Evolutionary conservation across 768 basidiomycete species (phyloP).

Genomic region (Boletus pseudo-olivaceus): DNA sequence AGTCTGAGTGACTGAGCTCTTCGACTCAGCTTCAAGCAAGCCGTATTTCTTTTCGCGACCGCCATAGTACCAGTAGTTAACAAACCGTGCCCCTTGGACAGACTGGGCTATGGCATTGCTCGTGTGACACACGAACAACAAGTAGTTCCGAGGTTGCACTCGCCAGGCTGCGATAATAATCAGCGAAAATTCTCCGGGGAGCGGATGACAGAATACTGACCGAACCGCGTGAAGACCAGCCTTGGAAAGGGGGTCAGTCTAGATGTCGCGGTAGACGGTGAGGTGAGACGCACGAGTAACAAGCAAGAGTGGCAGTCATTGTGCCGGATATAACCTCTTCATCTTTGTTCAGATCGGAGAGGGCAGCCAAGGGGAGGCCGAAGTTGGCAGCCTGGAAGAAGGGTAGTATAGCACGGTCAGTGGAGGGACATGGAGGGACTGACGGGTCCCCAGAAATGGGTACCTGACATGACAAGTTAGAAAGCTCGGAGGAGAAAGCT

Average conservation of each 20-base stretch:
- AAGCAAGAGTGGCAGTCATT: conserved; percentile 88
- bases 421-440: conserved; percentile 32
- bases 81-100: conserved; percentile 79
- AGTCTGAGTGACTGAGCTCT: conserved; percentile 48
- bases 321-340: conserved; percentile 96
- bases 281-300: conserved; percentile 78
- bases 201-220: conserved; percentile 34
- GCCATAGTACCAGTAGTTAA: conserved; percentile 88
- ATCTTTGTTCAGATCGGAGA: conserved; percentile 88
- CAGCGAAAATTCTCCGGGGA: background rate
- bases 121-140: conserved; percentile 89
- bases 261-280: conserved; percentile 5
- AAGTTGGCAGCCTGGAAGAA: conserved; percentile 86
- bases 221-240: conserved; percentile 93
- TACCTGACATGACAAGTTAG: conserved; percentile 53
- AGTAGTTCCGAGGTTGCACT: conserved; percentile 93
- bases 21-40: conserved; percentile 29
- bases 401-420: conserved; percentile 5
- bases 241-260: conserved; percentile 28
- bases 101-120: conserved; percentile 89
- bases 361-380: conserved; percentile 93
- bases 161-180: conserved; percentile 67
- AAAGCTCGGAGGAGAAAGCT: conserved; percentile 1
- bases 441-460: conserved; percentile 98
- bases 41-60: conserved; percentile 73